phyloP scores from a whole-genome alignment of 2,329 filamentous ascomycete genomes.

The Fusarium tupiense region DNA sequence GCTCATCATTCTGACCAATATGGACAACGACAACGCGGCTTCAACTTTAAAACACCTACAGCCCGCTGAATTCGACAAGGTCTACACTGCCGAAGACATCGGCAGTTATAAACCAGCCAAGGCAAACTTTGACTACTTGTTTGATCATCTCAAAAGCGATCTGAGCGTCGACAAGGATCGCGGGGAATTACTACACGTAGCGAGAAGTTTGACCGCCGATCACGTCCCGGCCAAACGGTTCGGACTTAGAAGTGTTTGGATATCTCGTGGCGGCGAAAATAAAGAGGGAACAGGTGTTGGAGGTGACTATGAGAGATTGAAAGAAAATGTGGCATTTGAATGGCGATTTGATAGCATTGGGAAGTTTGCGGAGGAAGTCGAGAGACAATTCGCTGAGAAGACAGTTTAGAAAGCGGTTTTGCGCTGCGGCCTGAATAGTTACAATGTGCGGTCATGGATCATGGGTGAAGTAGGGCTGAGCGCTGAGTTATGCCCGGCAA shows the following conservation, averaged over 20 bases:
- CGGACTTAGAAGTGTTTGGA: constrained; percentile 8
- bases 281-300: constrained; percentile 2
- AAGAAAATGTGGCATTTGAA: constrained; percentile 3
- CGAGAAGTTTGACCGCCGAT: constrained; percentile 23
- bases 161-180: constrained; percentile 4
- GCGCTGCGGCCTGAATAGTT: background rate
- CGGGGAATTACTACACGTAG: constrained; percentile 11
- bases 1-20: constrained; percentile 6
- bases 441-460: background rate
- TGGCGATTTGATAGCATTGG: constrained; percentile 19
- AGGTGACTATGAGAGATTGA: constrained; percentile 14
- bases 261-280: constrained; percentile 8
- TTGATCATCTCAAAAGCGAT: background rate
- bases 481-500: background rate
- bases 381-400: constrained; percentile 10
- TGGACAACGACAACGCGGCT: constrained; percentile 10
- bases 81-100: constrained; percentile 18
- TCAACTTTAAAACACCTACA: background rate
- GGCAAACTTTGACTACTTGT: constrained; percentile 19
- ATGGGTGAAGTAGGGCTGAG: background rate
- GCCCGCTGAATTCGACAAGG: constrained; percentile 9
- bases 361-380: constrained; percentile 12
- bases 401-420: background rate
- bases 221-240: constrained; percentile 14
- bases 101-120: constrained; percentile 18